Evolutionary conservation across 805 yeast genomes (phyloP), one percentile per base, ranked within the genome.

Genomic region (Scheffersomyces amazonensis): DNA sequence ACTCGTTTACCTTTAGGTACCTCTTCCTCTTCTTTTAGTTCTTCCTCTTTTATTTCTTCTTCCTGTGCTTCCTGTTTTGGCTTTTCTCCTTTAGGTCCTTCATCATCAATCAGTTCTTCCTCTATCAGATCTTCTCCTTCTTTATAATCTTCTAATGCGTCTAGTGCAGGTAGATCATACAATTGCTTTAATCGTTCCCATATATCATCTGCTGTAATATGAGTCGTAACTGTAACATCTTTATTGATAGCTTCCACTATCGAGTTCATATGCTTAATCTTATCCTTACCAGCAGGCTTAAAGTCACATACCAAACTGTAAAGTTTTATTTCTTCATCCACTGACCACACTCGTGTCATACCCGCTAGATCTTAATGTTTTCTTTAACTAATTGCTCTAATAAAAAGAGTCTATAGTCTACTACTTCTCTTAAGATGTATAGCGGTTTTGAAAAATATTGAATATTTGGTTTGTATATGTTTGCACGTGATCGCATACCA

Each of bases 271-370:
- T 74, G 65, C 48, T 64, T 61, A 39, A 72, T 69, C 37, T 68
- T 72, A 37, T 65, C 51, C 22, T 55, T 52, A 1, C 95, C 95
- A 0, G 80, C 81, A 0, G 93, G 93, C 54, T 80, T 81, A 61
- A 68, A 71, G 49, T 75, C 80, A 46, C 87, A 78, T 1, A 82
- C 68, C 35, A 85, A 75, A 38, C 76, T 64, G 48, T 83, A 75
- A 18, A 85, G 68, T 43, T 70, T 67, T 23, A 78, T 76, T 51
- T 85, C 90, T 41, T 81, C 83, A 31, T 76, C 80, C 2, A 70
- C 52, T 12, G 69, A 62, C 91, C 93, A 85, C 16, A 37, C 47
- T 37, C 61, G 24, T 5, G 17, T 21, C n/a, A 23, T 23, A 12
- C 7, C 8, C n/a, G n/a, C n/a, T n/a, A n/a, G n/a, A n/a, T n/a